These are phyloP conservation scores for Amphichorda felina DNA, from an alignment of 2,329 filamentous ascomycete genomes.

Conservation along the genomic window DNA sequence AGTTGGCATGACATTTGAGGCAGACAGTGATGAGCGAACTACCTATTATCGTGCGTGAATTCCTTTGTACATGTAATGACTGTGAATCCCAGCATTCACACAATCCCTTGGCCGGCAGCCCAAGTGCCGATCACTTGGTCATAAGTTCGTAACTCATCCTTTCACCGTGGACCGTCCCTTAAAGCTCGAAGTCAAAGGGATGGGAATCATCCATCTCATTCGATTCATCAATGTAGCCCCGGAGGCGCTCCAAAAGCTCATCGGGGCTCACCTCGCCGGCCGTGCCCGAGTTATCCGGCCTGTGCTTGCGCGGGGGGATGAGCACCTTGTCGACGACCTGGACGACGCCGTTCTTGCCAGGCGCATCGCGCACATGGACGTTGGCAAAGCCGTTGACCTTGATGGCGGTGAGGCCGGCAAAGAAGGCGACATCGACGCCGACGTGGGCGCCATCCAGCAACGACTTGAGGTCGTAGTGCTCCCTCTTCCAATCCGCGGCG, in stretches of 20 bases:
- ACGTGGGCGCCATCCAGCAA: slow-evolving; percentile 54
- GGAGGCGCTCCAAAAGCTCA: slow-evolving; percentile 15
- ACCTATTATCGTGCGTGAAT: too few species aligned
- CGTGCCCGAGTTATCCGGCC: slow-evolving; percentile 2
- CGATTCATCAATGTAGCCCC: too few species aligned
- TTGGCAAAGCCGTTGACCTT: slow-evolving; percentile 62
- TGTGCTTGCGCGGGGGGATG: slow-evolving; percentile 55
- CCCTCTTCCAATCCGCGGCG: slow-evolving; percentile 10
- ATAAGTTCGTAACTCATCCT: too few species aligned
- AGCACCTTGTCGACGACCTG: slow-evolving; percentile 64
- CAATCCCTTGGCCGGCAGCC: too few species aligned
- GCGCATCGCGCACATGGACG: slow-evolving; percentile 56
- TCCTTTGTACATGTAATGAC: too few species aligned
- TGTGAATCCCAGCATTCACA: too few species aligned
- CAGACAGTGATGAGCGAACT: too few species aligned
- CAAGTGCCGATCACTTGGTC: too few species aligned
- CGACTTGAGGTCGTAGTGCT: slow-evolving; percentile 61
- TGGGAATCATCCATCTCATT: too few species aligned
- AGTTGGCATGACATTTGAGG: too few species aligned
- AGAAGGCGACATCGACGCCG: slow-evolving; percentile 58
- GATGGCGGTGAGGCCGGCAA: slow-evolving; percentile 57
- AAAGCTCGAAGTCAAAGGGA: background rate
- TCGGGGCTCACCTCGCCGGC: slow-evolving; percentile 13
- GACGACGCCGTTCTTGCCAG: slow-evolving; percentile 71
- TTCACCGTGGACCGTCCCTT: too few species aligned